Evolutionary conservation across 805 yeast species (phyloP).

Genomic region (Lachancea dasiensis): DNA sequence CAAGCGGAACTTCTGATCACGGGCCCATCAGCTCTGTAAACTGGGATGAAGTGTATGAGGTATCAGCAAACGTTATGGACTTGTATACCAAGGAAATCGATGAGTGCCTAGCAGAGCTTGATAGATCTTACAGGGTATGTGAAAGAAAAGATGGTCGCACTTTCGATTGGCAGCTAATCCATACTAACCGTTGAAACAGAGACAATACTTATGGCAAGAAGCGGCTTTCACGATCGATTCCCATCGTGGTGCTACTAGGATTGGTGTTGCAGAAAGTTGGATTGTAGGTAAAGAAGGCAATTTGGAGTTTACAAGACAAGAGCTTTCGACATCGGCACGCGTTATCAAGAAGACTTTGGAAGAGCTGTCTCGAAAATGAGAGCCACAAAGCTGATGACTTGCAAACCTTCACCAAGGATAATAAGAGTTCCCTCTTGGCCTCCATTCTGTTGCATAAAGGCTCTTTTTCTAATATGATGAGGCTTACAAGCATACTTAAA

Average conservation of each 20-base stretch:
- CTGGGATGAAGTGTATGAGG: constrained; percentile 29
- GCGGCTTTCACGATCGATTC: constrained; percentile 30
- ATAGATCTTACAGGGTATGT: constrained; percentile 20
- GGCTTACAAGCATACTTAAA: background rate
- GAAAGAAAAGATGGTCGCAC: background rate
- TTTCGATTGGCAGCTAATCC: too few species aligned
- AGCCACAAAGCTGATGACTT: background rate
- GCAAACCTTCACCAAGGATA: background rate
- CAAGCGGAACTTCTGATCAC: constrained; percentile 7
- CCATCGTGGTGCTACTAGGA: constrained; percentile 24
- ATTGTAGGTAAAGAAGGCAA: constrained; percentile 22
- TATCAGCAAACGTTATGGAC: constrained; percentile 28
- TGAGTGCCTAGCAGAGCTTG: constrained; percentile 17
- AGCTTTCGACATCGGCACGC: constrained; percentile 22
- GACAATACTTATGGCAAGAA: constrained; percentile 31
- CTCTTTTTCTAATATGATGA: background rate
- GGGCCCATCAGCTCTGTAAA: constrained; percentile 17
- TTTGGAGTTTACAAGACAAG: constrained; percentile 18
- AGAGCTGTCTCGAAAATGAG: constrained; percentile 13
- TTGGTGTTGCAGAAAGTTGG: constrained; percentile 28
- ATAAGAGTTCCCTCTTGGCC: too few species aligned
- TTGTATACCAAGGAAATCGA: constrained; percentile 27
- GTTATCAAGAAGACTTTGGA: constrained; percentile 27
- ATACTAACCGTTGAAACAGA: constrained; percentile 12
- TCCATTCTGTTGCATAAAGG: too few species aligned